Evolutionary conservation across 2,329 filamentous ascomycete species (phyloP).

Genomic region (Podosphaera aphanis): DNA sequence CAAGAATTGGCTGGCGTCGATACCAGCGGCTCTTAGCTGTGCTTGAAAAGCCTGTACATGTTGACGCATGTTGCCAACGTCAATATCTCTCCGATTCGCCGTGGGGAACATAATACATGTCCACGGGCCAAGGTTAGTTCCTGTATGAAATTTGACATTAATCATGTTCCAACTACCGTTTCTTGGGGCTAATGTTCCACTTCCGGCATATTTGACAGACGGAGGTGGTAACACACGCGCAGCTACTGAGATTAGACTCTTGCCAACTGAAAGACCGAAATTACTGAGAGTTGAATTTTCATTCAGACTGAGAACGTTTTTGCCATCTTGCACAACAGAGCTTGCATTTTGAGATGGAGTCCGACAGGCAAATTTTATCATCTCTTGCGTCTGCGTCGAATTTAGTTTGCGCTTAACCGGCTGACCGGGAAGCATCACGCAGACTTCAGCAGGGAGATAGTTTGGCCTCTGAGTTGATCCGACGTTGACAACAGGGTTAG

Average conservation of each 20-base stretch:
- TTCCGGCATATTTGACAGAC: conserved; percentile 28
- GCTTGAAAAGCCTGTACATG: conserved; percentile 1
- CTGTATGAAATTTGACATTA: conserved; percentile 26
- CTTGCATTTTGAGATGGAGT: conserved; percentile 38
- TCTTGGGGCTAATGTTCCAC: conserved; percentile 15
- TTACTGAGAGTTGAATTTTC: conserved; percentile 3
- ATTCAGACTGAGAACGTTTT: conserved; percentile 29
- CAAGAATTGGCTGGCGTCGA: conserved; percentile 1
- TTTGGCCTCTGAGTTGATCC: conserved; percentile 29
- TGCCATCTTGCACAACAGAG: conserved; percentile 34
- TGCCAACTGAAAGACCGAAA: conserved; percentile 12
- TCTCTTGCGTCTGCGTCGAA: conserved; percentile 33
- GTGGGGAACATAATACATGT: conserved; percentile 9
- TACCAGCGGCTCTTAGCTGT: conserved; percentile 1
- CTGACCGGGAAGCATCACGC: conserved; percentile 39
- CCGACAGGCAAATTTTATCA: conserved; percentile 50
- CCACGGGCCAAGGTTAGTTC: conserved; percentile 26
- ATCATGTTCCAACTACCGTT: conserved; percentile 44
- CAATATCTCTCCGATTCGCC: not conserved
- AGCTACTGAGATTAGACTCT: conserved; percentile 46
- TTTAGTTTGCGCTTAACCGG: conserved; percentile 32
- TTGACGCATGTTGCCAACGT: not conserved
- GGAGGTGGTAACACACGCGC: conserved; percentile 44
- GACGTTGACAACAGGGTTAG: conserved; percentile 39
- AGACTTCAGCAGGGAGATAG: conserved; percentile 41